phyloP scores from a whole-genome alignment of 1,139 yeast genomes.

The Kurtzmaniella quercitrusa region DNA sequence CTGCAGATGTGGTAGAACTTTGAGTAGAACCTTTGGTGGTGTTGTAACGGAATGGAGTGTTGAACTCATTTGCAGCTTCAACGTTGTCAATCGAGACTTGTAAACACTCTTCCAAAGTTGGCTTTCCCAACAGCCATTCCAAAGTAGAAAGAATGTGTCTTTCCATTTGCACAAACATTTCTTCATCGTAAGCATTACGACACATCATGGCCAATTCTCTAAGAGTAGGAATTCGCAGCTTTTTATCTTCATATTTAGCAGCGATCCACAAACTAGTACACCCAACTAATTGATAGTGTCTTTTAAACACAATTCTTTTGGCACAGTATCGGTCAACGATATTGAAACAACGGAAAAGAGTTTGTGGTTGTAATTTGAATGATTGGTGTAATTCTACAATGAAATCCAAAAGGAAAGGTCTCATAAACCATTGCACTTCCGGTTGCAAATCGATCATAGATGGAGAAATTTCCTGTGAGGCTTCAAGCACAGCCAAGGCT shows the following conservation, averaged over 20 bases:
- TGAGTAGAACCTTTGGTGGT: neutral
- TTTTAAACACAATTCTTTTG: slow-evolving; percentile 82
- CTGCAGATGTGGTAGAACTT: slow-evolving; percentile 40
- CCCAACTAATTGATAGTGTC: slow-evolving; percentile 90
- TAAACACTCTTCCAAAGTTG: slow-evolving; percentile 58
- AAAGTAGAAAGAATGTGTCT: slow-evolving; percentile 79
- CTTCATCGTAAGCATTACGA: slow-evolving; percentile 78
- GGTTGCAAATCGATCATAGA: slow-evolving; percentile 87
- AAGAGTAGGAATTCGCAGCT: slow-evolving; percentile 76
- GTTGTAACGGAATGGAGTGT: slow-evolving; percentile 9
- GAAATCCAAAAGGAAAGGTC: slow-evolving; percentile 83
- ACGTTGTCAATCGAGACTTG: slow-evolving; percentile 42
- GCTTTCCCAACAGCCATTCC: slow-evolving; percentile 74
- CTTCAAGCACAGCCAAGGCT: slow-evolving; percentile 29
- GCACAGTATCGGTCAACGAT: slow-evolving; percentile 91
- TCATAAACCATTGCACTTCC: slow-evolving; percentile 88
- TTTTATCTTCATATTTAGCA: slow-evolving; percentile 87
- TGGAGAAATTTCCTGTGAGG: slow-evolving; percentile 42
- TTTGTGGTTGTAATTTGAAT: slow-evolving; percentile 70
- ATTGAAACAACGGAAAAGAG: slow-evolving; percentile 74
- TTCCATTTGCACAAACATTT: slow-evolving; percentile 95
- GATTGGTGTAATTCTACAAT: slow-evolving; percentile 77
- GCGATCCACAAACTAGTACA: slow-evolving; percentile 95
- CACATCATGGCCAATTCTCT: slow-evolving; percentile 76
- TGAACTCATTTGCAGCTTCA: slow-evolving; percentile 2